Conservation (phyloP, 2,329 filamentous ascomycete species). For the Escovopsis sp. region DNA sequence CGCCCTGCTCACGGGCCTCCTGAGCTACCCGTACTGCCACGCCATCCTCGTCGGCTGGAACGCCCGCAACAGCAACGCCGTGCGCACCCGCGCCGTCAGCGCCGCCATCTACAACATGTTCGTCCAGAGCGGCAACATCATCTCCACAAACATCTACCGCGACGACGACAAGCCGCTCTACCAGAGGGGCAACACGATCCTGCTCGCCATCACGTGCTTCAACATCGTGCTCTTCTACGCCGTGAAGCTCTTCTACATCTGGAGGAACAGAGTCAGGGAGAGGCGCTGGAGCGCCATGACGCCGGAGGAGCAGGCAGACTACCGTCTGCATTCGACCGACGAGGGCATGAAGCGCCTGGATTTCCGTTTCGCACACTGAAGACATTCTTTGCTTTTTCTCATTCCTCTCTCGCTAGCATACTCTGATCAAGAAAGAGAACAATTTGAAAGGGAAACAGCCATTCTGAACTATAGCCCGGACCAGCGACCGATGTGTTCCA, state of each 20-base stretch:
- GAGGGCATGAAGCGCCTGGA: slow-evolving; percentile 30
- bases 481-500: too few species aligned
- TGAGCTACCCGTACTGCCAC: slow-evolving; percentile 25
- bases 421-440: background rate
- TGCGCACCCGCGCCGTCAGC: slow-evolving; percentile 42
- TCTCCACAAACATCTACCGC: slow-evolving; percentile 24
- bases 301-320: slow-evolving; percentile 20
- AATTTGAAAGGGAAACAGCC: background rate
- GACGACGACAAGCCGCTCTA: slow-evolving; percentile 17
- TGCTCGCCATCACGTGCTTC: slow-evolving; percentile 32
- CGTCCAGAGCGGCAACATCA: slow-evolving; percentile 20
- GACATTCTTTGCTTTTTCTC: background rate
- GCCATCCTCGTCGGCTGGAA: slow-evolving; percentile 42
- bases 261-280: slow-evolving; percentile 30
- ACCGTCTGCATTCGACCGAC: slow-evolving; percentile 24
- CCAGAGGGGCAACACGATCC: slow-evolving; percentile 31
- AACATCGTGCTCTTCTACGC: slow-evolving; percentile 34
- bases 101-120: slow-evolving; percentile 41
- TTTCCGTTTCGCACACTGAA: slow-evolving; percentile 27
- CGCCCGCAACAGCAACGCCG: slow-evolving; percentile 42
- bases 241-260: slow-evolving; percentile 37
- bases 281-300: slow-evolving; percentile 33
- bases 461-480: too few species aligned
- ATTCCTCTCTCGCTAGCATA: background rate
- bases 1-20: slow-evolving; percentile 20